A percentile compares a stretch with the other conserved stretches of the same genome.
These are phyloP conservation scores for Candida jianshihensis DNA, from an alignment of 805 yeast species.

Conservation along the genomic window DNA sequence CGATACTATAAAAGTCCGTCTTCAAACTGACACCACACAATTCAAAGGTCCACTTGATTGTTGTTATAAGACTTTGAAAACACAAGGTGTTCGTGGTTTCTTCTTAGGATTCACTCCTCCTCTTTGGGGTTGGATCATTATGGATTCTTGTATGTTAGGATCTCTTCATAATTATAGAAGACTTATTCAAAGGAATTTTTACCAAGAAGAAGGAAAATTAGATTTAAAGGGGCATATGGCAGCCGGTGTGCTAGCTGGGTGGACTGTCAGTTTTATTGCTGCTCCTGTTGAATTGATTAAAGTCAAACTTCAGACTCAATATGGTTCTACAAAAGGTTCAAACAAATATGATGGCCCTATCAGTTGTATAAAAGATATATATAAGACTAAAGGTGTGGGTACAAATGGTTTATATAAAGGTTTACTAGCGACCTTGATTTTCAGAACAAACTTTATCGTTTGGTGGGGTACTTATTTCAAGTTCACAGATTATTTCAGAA, in stretches of 20 bases:
- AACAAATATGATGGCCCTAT: constrained; percentile 71
- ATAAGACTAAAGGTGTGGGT: constrained; percentile 46
- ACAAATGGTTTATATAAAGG: constrained; percentile 75
- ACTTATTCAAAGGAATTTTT: constrained; percentile 56
- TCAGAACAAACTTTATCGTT: constrained; percentile 77
- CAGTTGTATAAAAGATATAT: constrained; percentile 58
- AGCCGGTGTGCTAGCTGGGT: constrained; percentile 76
- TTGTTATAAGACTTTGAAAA: constrained; percentile 57
- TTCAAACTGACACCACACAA: constrained; percentile 68
- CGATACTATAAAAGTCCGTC: constrained; percentile 81
- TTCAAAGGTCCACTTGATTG: constrained; percentile 84
- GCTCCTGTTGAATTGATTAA: constrained; percentile 90
- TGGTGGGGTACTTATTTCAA: constrained; percentile 95
- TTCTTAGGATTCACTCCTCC: constrained; percentile 94
- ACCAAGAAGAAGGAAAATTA: constrained; percentile 49
- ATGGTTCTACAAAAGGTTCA: constrained; percentile 53
- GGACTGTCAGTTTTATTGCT: constrained; percentile 92
- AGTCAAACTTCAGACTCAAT: constrained; percentile 85
- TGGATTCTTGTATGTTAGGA: constrained; percentile 91
- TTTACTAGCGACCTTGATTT: constrained; percentile 76
- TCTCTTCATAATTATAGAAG: constrained; percentile 73
- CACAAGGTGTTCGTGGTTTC: constrained; percentile 75
- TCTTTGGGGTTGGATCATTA: constrained; percentile 84
- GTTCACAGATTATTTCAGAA: constrained; percentile 60
- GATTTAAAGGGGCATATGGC: constrained; percentile 70